These are phyloP conservation scores for Farysia itapuensis DNA, from an alignment of 1,284 basidiomycete species.

Conservation along the genomic window DNA sequence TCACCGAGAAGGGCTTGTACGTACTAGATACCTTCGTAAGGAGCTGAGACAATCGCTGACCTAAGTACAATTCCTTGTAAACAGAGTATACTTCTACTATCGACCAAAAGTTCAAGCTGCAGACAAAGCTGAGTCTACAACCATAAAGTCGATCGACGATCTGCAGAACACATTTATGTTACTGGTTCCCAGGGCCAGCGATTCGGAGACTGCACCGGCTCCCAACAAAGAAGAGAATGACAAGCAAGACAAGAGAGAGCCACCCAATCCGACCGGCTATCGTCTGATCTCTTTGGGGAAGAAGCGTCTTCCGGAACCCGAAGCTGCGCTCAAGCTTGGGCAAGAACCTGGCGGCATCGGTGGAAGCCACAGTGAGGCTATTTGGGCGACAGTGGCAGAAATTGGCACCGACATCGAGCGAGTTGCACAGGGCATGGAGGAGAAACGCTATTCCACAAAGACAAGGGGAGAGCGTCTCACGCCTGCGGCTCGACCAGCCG, in stretches of 20 bases:
- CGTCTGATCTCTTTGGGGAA: constrained; percentile 40
- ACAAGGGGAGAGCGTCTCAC: constrained; percentile 39
- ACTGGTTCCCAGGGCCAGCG: constrained; percentile 31
- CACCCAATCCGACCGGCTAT: constrained; percentile 31
- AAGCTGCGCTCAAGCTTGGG: constrained; percentile 28
- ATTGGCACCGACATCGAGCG: constrained; percentile 25
- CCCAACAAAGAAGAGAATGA: constrained; percentile 1
- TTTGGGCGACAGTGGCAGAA: constrained; percentile 42
- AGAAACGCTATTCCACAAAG: constrained; percentile 38
- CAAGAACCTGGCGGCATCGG: constrained; percentile 41
- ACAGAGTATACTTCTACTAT: constrained; percentile 45
- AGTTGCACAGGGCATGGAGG: constrained; percentile 17
- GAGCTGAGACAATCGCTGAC: background rate
- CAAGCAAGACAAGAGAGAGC: constrained; percentile 21
- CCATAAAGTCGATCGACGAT: constrained; percentile 28
- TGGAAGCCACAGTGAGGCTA: constrained; percentile 38
- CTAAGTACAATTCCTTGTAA: background rate
- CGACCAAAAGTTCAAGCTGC: constrained; percentile 38
- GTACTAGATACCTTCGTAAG: constrained; percentile 1
- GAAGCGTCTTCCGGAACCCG: constrained; percentile 42
- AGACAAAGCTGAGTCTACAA: constrained; percentile 19
- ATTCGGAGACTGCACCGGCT: constrained; percentile 28
- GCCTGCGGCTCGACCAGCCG: constrained; percentile 32
- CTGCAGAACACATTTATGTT: constrained; percentile 39
- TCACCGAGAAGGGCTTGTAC: constrained; percentile 22